phyloP scores from a whole-genome alignment of 768 basidiomycete species.

The Agrocybe chaxingu region DNA sequence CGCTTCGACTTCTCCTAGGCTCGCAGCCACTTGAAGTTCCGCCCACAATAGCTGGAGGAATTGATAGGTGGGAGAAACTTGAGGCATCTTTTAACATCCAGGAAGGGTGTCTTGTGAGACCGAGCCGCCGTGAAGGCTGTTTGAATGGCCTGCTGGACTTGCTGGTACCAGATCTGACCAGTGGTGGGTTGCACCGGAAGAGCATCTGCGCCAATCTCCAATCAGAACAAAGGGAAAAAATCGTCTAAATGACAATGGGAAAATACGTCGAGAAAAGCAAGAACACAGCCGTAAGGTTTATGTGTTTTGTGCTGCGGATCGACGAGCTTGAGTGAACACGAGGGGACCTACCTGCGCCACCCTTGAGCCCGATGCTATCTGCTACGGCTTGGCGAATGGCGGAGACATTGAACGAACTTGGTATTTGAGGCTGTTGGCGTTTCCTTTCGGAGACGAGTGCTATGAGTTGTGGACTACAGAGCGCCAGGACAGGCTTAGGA shows the following conservation, averaged over 20 bases:
- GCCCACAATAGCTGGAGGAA: slow-evolving; percentile 71
- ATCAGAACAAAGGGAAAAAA: slow-evolving; percentile 9
- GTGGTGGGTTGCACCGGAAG: slow-evolving; percentile 12
- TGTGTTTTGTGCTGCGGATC: not conserved
- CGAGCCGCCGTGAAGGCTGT: slow-evolving; percentile 54
- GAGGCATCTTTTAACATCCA: slow-evolving; percentile 70
- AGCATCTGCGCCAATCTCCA: slow-evolving; percentile 12
- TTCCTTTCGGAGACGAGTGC: slow-evolving; percentile 37
- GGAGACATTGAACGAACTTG: slow-evolving; percentile 14
- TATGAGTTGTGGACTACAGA: slow-evolving; percentile 59
- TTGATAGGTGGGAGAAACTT: slow-evolving; percentile 51
- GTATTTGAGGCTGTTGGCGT: slow-evolving; percentile 12
- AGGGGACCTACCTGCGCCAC: slow-evolving; percentile 31
- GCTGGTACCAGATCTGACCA: slow-evolving; percentile 42
- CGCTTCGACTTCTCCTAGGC: slow-evolving; percentile 57
- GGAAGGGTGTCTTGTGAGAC: slow-evolving; percentile 56
- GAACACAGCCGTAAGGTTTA: too few species aligned
- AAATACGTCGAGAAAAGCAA: not conserved
- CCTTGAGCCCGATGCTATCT: slow-evolving; percentile 33
- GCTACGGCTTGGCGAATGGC: slow-evolving; percentile 36
- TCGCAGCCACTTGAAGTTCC: slow-evolving; percentile 53
- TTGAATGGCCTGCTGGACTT: slow-evolving; percentile 55
- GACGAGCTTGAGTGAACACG: not conserved
- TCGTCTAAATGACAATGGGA: not conserved
- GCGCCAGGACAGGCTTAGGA: slow-evolving; percentile 60